Evolutionary conservation across 257 asterid species (phyloP).

Genomic region (Leonotis leonurus): DNA sequence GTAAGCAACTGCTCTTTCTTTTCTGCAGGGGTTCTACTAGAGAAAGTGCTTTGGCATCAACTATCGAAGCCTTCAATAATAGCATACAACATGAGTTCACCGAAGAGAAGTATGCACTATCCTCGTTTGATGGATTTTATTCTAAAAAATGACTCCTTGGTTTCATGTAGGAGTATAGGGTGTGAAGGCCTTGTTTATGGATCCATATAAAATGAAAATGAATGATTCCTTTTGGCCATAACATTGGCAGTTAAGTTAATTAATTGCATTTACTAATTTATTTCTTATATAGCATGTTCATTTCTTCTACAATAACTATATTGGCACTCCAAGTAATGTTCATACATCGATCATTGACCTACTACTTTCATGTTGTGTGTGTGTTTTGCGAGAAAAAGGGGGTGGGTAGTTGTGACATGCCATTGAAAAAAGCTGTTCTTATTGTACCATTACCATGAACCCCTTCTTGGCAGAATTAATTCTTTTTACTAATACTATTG

Average conservation of each 20-base stretch:
- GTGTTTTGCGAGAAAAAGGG: not conserved
- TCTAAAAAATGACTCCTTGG: not conserved
- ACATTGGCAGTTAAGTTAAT: not conserved
- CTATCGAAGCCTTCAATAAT: slow-evolving; percentile 63
- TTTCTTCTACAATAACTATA: not conserved
- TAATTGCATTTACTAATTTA: not conserved
- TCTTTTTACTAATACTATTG: not conserved
- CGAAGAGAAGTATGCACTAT: slow-evolving; percentile 53
- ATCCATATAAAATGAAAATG: not conserved
- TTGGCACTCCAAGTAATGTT: not conserved
- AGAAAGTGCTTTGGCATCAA: slow-evolving; percentile 72
- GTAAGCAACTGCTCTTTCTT: not conserved
- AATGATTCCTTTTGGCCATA: not conserved
- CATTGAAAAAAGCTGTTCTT: not conserved
- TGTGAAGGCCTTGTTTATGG: not conserved
- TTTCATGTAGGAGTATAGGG: not conserved
- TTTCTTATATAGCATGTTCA: not conserved
- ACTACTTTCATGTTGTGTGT: not conserved
- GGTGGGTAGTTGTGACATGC: not conserved
- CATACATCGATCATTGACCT: not conserved
- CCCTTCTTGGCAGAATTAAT: not conserved
- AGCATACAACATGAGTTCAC: slow-evolving; percentile 63
- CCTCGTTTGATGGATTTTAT: not conserved
- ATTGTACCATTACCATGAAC: not conserved
- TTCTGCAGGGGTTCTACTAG: slow-evolving; percentile 75